Conservation (phyloP, 2,329 filamentous ascomycete species). For the Lasiodiplodia theobromae region DNA sequence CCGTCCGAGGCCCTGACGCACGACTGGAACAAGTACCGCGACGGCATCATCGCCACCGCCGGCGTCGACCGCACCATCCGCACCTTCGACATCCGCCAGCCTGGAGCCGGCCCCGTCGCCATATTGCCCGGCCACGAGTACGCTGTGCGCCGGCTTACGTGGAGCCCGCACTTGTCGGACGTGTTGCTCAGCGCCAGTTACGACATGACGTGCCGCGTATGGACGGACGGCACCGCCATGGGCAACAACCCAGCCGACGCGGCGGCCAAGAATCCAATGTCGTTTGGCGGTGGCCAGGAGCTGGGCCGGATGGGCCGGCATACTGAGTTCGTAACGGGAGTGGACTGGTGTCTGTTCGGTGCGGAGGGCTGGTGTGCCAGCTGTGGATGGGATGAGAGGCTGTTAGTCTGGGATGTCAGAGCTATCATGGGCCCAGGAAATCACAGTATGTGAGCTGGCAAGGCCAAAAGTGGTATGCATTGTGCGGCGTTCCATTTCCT, state of each 20-base stretch:
- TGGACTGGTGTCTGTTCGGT: slow-evolving; percentile 98
- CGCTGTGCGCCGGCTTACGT: slow-evolving; percentile 82
- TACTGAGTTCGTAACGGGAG: slow-evolving; percentile 94
- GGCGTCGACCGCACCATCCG: slow-evolving; percentile 88
- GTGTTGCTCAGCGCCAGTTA: slow-evolving; percentile 89
- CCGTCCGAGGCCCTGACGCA: slow-evolving; percentile 89
- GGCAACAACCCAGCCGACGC: slow-evolving; percentile 48
- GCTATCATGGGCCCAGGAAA: slow-evolving; percentile 59
- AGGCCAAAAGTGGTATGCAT: slow-evolving; percentile 10
- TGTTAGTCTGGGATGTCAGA: slow-evolving; percentile 91
- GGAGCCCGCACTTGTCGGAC: slow-evolving; percentile 93
- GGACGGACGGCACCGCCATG: slow-evolving; percentile 78
- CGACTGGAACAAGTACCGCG: slow-evolving; percentile 98
- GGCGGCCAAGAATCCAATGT: slow-evolving; percentile 46
- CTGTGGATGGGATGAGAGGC: slow-evolving; percentile 90
- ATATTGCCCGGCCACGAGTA: slow-evolving; percentile 88
- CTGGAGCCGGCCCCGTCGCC: slow-evolving; percentile 73
- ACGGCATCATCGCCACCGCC: slow-evolving; percentile 82
- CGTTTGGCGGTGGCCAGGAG: slow-evolving; percentile 67
- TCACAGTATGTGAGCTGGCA: not conserved
- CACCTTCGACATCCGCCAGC: slow-evolving; percentile 87
- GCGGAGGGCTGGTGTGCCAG: slow-evolving; percentile 95
- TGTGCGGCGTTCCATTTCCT: slow-evolving; percentile 12
- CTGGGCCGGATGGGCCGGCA: slow-evolving; percentile 89
- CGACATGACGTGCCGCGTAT: slow-evolving; percentile 96